These are phyloP conservation scores for Plasmodium adleri DNA, from an alignment of 169 alveolate species.

Conservation along the genomic window DNA sequence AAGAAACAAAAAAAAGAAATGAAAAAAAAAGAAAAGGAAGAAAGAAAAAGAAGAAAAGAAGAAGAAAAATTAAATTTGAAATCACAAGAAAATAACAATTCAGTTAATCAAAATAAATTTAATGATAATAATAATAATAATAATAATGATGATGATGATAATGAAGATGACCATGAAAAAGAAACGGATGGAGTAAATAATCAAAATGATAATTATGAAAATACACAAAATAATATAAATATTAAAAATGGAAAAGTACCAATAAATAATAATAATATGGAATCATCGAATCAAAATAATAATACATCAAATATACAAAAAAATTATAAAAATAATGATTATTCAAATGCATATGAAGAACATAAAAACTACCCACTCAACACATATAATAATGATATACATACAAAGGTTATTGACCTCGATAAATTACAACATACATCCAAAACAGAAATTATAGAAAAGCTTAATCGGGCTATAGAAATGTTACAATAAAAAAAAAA, in stretches of 20 bases:
- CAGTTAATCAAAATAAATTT: neutral
- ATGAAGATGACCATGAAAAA: neutral
- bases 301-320: slow-evolving; percentile 1
- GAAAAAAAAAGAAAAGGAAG: slow-evolving; percentile 10
- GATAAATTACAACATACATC: slow-evolving; percentile 29
- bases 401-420: slow-evolving; percentile 8
- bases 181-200: neutral
- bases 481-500: slow-evolving; percentile 19
- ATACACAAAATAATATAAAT: neutral
- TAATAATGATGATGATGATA: neutral
- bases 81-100: neutral
- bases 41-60: slow-evolving; percentile 9
- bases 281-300: neutral
- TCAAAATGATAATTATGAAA: neutral
- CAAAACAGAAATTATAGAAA: slow-evolving; percentile 19
- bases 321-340: neutral
- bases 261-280: slow-evolving; percentile 1
- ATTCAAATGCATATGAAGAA: neutral
- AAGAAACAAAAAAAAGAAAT: slow-evolving; percentile 10
- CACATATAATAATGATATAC: slow-evolving; percentile 8
- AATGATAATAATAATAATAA: neutral
- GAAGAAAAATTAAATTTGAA: slow-evolving; percentile 1
- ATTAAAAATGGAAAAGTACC: neutral
- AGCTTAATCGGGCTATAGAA: slow-evolving; percentile 32
- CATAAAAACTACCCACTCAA: neutral